Evolutionary conservation across 805 yeast species (phyloP), one percentile per base, ranked within the genome.

Genomic region (Metschnikowia hibisci): DNA sequence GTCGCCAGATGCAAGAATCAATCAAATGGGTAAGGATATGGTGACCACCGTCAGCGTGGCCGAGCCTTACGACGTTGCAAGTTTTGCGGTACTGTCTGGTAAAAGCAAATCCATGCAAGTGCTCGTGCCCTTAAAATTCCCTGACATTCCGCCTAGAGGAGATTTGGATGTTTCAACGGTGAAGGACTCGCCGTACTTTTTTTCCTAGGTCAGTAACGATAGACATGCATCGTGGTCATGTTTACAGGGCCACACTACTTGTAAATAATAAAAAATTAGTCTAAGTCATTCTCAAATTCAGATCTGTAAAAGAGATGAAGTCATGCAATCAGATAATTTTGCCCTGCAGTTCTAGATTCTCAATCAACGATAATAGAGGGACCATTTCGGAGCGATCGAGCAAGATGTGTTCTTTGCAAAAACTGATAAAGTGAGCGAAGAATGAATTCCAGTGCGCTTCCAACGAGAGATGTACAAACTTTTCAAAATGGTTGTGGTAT

Each of bases 371-470:
- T 34, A 72, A 64, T 48, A 93, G 66, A 0, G 99, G 98, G 43
- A 74, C 84, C 63, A 89, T 66, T 51, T 93, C 99, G 42, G 74
- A 71, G 41, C 80, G 70, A 46, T 89, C 98, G 28, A 93, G 72
- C 51, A 93, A 74, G 41, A 79, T 82, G 62, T 87, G 93, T 51
- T 89, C 96, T 52, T 84, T 83, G 11, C 85, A 78, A 58, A 93
- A 87, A 41, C 96, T 84, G 34, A 91, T 77, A 57, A 86, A 93
- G 61, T 93, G 99, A 12, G 96, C 93, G 66, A 95, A 93, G 55
- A 90, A 87, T 3, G 98, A 90, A 63, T 93, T 93, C 96, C 96
- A 93, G 62, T 93, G 98, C 0, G 98, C 96, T 61, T 93, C 99
- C 46, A 93, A 64, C 2, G 95, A 83, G 46, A 93, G 66, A 62